Percentiles rank a stretch among this genome's conserved stretches.
phyloP scores from a whole-genome alignment of 129 eudicot genomes.

The Centrapalus pauciflorus region DNA sequence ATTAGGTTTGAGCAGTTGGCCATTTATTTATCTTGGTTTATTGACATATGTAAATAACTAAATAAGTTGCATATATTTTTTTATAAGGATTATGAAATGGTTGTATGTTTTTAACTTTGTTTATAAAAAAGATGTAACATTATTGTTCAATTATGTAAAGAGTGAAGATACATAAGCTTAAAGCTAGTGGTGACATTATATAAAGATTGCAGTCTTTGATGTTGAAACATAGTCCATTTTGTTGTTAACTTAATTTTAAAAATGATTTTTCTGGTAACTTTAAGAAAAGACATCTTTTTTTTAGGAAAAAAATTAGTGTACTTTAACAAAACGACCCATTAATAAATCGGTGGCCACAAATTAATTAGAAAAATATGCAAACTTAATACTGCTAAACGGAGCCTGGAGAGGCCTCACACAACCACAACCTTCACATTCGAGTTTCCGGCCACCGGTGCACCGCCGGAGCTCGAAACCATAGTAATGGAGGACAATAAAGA shows the following conservation, averaged over 20 bases:
- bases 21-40: too few species aligned
- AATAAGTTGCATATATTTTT: too few species aligned
- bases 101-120: too few species aligned
- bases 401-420: neutral
- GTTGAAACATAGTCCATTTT: too few species aligned
- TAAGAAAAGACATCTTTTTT: neutral
- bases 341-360: conserved; percentile 9
- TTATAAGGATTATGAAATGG: too few species aligned
- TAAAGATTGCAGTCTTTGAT: neutral
- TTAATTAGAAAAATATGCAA: conserved; percentile 6
- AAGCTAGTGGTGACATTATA: neutral
- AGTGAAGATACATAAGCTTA: too few species aligned
- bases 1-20: too few species aligned
- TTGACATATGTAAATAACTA: too few species aligned
- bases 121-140: too few species aligned
- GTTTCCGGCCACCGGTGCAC: conserved; percentile 30
- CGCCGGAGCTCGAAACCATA: conserved; percentile 24
- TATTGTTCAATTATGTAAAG: too few species aligned
- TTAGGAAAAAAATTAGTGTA: neutral
- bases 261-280: neutral
- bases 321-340: neutral
- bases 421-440: conserved; percentile 9
- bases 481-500: conserved; percentile 38
- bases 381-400: neutral
- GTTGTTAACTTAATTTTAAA: too few species aligned